Base-by-base conservation (phyloP, 805 yeast species). In the Torulaspora indica region DNA sequence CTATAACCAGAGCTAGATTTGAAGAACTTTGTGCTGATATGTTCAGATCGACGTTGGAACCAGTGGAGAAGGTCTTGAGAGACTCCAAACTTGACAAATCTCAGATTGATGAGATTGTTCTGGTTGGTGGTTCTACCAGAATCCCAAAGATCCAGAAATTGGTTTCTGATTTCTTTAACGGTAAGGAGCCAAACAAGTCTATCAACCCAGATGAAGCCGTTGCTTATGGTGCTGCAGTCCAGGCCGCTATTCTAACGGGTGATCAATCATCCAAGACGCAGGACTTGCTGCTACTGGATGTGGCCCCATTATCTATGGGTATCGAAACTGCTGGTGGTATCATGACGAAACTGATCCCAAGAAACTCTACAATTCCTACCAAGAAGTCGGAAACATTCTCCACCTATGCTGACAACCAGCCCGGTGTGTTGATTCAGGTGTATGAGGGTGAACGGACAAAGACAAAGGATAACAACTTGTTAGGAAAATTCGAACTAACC, bases 261-360 rank as follows among this genome's bases (percentile, higher is more conserved):
- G 96, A 89, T 73, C 82, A 91, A 58, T 89, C 96, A 33, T 82
- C 95, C 51, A 88, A 88, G 84, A 90, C 96, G 51, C 96, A 89
- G 77, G 97, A 89, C 71, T 77, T 89, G 70, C 76, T 91, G 68
- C 78, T 90, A 66, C 80, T 91, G 68, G 98, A 90, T 79, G 97
- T 90, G 70, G 95, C 97, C 64, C 97, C 98, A 72, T 79, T 90
- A 68, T 90, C 97, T 44, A 71, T 89, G 61, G 98, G 98, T 82
- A 89, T 90, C 73, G 97, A 90, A 77, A 90, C 96, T 58, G 96
- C 96, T 64, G 97, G 98, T 78, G 97, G 97, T 81, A 90, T 89
- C 74, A 89, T 90, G 95, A 90, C 96, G 71, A 87, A 87, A 76
- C 82, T 90, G 74, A 90, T 89, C 63, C 95, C 95, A 72, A 83